Conservation (phyloP, 768 basidiomycete genomes). For the Macrocybe gigantea region DNA sequence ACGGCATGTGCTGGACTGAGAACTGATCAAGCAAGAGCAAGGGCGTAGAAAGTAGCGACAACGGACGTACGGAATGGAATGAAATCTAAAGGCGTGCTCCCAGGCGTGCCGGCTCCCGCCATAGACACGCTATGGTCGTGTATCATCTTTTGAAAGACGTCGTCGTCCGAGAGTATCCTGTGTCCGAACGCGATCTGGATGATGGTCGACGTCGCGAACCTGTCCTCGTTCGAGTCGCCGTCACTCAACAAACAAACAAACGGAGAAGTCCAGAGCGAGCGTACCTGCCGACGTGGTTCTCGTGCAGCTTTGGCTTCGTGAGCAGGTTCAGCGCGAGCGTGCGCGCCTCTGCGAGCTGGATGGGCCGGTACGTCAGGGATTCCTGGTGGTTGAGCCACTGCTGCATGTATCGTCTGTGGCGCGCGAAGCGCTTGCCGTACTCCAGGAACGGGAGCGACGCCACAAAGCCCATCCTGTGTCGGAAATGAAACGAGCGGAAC, state of each 20-base stretch:
- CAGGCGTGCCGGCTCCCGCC: background rate
- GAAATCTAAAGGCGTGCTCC: slow-evolving; percentile 8
- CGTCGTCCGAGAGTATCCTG: background rate
- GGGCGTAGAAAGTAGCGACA: background rate
- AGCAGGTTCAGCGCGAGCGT: background rate
- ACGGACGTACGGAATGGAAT: slow-evolving; percentile 19
- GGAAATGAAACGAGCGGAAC: background rate
- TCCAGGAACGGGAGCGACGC: background rate
- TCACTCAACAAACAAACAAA: background rate
- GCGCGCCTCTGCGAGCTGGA: background rate
- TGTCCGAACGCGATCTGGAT: background rate
- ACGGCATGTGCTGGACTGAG: slow-evolving; percentile 23
- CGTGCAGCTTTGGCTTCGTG: background rate
- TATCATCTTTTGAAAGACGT: background rate
- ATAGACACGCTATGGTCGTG: background rate
- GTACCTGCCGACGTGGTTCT: background rate
- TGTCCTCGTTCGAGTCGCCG: slow-evolving; percentile 1
- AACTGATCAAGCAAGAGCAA: background rate
- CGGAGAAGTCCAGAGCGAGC: background rate
- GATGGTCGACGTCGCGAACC: slow-evolving; percentile 17
- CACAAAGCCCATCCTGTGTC: background rate
- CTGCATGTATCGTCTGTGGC: background rate
- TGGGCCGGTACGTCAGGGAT: background rate
- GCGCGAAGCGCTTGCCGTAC: background rate
- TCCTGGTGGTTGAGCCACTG: background rate